These are phyloP conservation scores for Pavlovales sp. DNA, from an alignment of 208 protist species.

Conservation along the genomic window DNA sequence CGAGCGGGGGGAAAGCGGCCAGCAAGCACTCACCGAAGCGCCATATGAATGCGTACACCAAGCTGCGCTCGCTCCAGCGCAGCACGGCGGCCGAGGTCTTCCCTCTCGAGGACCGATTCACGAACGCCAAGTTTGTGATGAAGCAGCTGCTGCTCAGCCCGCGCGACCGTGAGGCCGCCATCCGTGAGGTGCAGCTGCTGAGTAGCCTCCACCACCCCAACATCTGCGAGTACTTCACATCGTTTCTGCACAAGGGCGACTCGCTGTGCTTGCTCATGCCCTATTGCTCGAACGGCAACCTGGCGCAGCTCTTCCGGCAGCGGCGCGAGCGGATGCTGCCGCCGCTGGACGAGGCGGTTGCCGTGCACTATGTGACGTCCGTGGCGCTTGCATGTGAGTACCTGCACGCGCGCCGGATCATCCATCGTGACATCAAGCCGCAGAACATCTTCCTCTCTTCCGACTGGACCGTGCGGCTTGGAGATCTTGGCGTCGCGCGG, in stretches of 20 bases:
- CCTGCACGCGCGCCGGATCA: constrained; percentile 31
- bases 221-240: constrained; percentile 56
- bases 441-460: constrained; percentile 32
- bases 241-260: constrained; percentile 46
- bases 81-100: background rate
- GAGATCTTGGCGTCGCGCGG: constrained; percentile 27
- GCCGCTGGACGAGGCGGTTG: background rate
- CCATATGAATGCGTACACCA: background rate
- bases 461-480: constrained; percentile 12
- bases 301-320: constrained; percentile 12
- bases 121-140: constrained; percentile 23
- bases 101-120: background rate
- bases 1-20: too few relatives aligned
- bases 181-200: constrained; percentile 43
- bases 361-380: background rate
- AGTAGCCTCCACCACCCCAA: constrained; percentile 54
- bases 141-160: constrained; percentile 49
- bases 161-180: background rate
- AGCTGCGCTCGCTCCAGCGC: background rate
- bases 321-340: too few relatives aligned
- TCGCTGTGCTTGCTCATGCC: constrained; percentile 61
- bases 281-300: constrained; percentile 57
- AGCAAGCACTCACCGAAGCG: too few relatives aligned
- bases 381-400: background rate
- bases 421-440: constrained; percentile 46